phyloP scores from a whole-genome alignment of 129 eudicot genomes.

The Mikania micrantha region DNA sequence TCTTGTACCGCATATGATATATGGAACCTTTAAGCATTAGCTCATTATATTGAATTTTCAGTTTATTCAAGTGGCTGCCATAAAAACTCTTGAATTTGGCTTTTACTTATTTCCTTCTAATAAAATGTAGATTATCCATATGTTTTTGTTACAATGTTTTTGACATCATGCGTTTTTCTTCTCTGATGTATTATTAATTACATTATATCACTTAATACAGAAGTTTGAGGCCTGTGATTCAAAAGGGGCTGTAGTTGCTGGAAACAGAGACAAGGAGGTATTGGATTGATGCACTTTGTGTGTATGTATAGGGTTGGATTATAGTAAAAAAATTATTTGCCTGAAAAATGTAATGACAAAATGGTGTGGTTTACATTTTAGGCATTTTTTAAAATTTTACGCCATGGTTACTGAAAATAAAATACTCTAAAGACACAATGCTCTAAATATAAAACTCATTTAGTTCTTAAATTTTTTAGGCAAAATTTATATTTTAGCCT shows the following conservation, averaged over 20 bases:
- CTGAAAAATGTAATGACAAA: too few species aligned
- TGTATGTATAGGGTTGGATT: too few species aligned
- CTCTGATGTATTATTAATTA: not conserved
- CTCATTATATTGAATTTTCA: not conserved
- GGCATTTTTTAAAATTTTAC: too few species aligned
- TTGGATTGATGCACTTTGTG: constrained; percentile 7
- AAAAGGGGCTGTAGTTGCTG: constrained; percentile 66
- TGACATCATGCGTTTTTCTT: constrained; percentile 1
- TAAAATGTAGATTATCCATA: not conserved
- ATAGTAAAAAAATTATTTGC: too few species aligned
- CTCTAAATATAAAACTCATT: too few species aligned
- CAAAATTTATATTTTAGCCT: too few species aligned
- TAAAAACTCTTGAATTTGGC: constrained; percentile 4
- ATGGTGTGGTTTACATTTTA: too few species aligned
- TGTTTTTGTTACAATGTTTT: not conserved
- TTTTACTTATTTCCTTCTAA: not conserved
- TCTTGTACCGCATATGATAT: not conserved
- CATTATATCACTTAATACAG: constrained; percentile 35
- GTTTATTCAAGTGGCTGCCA: not conserved
- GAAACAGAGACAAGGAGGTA: constrained; percentile 90
- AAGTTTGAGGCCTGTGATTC: constrained; percentile 87
- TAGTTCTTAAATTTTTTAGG: too few species aligned
- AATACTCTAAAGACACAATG: too few species aligned
- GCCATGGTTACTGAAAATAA: too few species aligned
- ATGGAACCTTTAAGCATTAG: not conserved